Percentiles rank a stretch among this genome's conserved stretches.
These are phyloP conservation scores for Colletotrichum nymphaeae DNA, from an alignment of 2,329 filamentous ascomycete genomes.

Conservation along the genomic window DNA sequence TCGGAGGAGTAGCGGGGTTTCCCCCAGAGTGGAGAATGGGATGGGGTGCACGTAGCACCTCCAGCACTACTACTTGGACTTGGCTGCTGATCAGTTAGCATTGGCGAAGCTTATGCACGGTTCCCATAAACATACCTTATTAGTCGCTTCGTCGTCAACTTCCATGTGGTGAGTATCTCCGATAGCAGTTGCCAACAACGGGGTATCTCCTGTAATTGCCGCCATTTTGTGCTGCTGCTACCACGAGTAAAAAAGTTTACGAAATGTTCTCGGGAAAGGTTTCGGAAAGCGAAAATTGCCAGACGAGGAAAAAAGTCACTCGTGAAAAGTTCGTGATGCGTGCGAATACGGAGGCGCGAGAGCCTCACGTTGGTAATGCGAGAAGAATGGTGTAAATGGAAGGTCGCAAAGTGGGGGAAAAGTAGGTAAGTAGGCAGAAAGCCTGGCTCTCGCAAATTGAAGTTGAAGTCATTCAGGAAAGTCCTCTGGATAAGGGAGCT, in stretches of 20 bases:
- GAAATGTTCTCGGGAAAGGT: too few species aligned
- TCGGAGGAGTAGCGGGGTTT: neutral
- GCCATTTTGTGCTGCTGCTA: too few species aligned
- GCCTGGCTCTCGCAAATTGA: neutral
- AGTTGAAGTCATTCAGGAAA: neutral
- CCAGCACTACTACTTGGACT: neutral
- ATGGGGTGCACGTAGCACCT: constrained; percentile 9
- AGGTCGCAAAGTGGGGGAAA: neutral
- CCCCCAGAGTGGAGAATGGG: neutral
- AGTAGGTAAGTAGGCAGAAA: neutral
- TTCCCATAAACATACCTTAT: neutral
- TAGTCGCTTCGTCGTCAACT: neutral
- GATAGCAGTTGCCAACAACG: neutral
- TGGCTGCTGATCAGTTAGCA: neutral
- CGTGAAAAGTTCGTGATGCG: neutral
- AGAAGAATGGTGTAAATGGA: neutral
- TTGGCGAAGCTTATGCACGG: too few species aligned
- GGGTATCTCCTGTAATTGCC: neutral
- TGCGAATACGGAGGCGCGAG: too few species aligned
- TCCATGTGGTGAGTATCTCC: neutral
- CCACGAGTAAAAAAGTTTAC: too few species aligned
- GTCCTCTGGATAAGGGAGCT: too few species aligned
- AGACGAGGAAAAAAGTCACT: neutral
- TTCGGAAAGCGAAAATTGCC: neutral
- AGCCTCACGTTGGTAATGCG: neutral